Conservation (phyloP, 169 alveolate genomes). For the Perkinsus olseni region DNA sequence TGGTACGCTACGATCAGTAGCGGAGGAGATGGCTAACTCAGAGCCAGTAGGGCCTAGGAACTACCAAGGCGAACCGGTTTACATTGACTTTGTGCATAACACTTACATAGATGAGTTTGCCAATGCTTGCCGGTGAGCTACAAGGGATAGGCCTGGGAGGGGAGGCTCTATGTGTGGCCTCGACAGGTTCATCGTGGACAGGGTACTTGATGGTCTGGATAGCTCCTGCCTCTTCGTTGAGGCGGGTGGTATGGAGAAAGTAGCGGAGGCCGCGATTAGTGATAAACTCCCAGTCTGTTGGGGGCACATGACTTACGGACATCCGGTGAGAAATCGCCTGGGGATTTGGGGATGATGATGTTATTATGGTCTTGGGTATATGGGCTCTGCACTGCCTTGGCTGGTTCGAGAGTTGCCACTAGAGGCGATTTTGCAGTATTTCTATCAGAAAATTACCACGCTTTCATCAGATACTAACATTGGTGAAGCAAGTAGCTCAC, state of each 20-base stretch:
- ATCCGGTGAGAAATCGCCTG: neutral
- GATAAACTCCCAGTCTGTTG: neutral
- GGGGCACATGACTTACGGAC: neutral
- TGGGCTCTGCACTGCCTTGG: no score
- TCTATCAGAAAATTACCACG: neutral
- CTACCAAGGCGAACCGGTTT: neutral
- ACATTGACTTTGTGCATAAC: neutral
- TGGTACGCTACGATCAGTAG: neutral
- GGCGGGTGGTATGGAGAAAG: neutral
- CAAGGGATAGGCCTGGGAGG: no score
- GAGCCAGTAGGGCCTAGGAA: neutral
- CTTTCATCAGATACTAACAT: neutral
- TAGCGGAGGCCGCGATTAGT: neutral
- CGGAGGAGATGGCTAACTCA: neutral
- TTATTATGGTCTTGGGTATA: no score
- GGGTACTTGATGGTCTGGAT: neutral
- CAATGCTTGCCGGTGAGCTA: neutral
- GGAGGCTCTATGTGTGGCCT: no score
- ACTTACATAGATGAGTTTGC: neutral
- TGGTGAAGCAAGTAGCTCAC: neutral
- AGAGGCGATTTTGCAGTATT: no score
- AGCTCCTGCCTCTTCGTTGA: neutral
- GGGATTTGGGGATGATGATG: no score
- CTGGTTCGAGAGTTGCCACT: no score
- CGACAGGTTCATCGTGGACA: neutral